Conservation (phyloP, 495 filamentous ascomycete species). For the Lepidopterella palustris region DNA sequence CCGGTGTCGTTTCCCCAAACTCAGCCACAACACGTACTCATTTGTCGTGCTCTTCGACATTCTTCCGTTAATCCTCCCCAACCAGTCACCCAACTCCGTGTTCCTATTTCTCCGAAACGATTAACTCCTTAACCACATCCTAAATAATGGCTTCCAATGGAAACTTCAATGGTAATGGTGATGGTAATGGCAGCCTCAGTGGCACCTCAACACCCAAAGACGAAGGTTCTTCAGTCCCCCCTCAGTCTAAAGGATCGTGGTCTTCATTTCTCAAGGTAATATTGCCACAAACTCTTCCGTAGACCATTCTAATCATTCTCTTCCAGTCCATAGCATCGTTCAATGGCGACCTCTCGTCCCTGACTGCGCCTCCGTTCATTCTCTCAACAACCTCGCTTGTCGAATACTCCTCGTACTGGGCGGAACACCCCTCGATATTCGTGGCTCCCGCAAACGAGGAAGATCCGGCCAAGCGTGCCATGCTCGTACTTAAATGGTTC, state of each 20-base stretch:
- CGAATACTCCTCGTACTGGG: constrained; percentile 96
- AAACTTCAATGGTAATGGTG: not conserved
- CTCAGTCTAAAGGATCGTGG: constrained; percentile 34
- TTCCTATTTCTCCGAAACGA: too few species aligned
- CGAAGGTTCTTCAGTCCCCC: constrained; percentile 36
- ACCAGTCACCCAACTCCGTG: too few species aligned
- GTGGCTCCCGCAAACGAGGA: constrained; percentile 75
- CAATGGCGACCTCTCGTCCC: constrained; percentile 87
- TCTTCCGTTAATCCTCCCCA: too few species aligned
- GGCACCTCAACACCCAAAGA: constrained; percentile 12
- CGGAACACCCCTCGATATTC: constrained; percentile 83
- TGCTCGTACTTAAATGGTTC: constrained; percentile 95
- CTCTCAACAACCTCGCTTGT: constrained; percentile 84
- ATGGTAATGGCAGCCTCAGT: not conserved
- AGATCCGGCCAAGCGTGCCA: constrained; percentile 74
- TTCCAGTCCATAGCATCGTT: constrained; percentile 81
- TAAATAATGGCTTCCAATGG: not conserved
- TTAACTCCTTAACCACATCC: too few species aligned
- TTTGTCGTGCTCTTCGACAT: too few species aligned
- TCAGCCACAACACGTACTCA: too few species aligned
- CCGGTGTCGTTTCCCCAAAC: too few species aligned
- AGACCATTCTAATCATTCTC: constrained; percentile 3
- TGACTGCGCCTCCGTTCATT: constrained; percentile 95
- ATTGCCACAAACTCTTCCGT: not conserved
- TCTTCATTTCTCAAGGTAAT: constrained; percentile 37